Conservation (phyloP, 257 asterid genomes). For the Primulina eburnea region DNA sequence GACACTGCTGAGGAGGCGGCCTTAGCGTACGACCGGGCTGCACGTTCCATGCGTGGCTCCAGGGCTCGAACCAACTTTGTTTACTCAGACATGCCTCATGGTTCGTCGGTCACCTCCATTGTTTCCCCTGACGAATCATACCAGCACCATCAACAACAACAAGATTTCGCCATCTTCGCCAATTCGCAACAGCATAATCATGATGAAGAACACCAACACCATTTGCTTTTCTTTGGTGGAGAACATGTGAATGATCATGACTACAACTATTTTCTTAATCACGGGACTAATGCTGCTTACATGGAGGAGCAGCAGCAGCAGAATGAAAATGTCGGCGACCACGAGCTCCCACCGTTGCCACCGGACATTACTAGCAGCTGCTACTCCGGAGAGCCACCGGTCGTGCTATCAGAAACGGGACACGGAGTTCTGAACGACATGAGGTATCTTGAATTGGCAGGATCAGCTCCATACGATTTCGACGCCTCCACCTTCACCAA, state of each 20-base stretch:
- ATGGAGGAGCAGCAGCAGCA: slow-evolving; percentile 15
- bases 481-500: not conserved
- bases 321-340: not conserved
- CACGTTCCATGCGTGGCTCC: slow-evolving; percentile 76
- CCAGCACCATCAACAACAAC: not conserved
- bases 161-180: slow-evolving; percentile 32
- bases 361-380: slow-evolving; percentile 77
- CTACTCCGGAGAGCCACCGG: slow-evolving; percentile 51
- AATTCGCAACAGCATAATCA: slow-evolving; percentile 2
- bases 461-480: slow-evolving; percentile 25
- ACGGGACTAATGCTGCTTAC: not conserved
- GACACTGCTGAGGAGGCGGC: slow-evolving; percentile 96
- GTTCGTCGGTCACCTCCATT: slow-evolving; percentile 74
- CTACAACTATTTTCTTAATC: not conserved
- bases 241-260: slow-evolving; percentile 27
- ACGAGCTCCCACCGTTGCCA: slow-evolving; percentile 83
- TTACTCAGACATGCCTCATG: slow-evolving; percentile 88
- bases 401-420: slow-evolving; percentile 68
- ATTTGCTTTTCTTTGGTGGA: slow-evolving; percentile 35
- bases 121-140: slow-evolving; percentile 71
- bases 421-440: slow-evolving; percentile 64
- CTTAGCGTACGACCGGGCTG: slow-evolving; percentile 79
- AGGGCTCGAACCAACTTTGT: slow-evolving; percentile 79
- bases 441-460: slow-evolving; percentile 61
- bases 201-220: slow-evolving; percentile 1